Evolutionary conservation across 176 grass and related monocot species (phyloP).

Genomic region (Zea luxurians): DNA sequence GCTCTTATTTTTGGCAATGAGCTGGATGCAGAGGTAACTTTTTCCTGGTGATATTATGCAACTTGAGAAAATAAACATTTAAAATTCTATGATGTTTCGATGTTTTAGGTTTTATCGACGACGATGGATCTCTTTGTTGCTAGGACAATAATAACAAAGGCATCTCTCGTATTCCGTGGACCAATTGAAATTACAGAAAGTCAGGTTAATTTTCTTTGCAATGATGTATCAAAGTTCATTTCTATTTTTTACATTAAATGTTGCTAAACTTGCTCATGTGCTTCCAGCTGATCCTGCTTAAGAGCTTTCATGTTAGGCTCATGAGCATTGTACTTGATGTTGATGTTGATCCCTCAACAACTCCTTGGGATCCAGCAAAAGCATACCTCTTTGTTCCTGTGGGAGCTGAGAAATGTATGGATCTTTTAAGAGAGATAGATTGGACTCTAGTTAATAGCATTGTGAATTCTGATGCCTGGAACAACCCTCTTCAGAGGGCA

Average conservation of each 20-base stretch:
- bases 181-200: constrained; percentile 78
- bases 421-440: constrained; percentile 75
- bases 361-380: constrained; percentile 96
- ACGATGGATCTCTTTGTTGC: constrained; percentile 99
- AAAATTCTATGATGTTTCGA: not conserved
- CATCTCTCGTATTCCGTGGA: constrained; percentile 97
- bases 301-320: constrained; percentile 99
- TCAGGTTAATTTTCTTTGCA: constrained; percentile 58
- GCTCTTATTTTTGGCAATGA: constrained; percentile 92
- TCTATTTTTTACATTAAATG: constrained; percentile 23
- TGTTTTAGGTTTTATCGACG: constrained; percentile 97
- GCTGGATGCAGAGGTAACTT: constrained; percentile 98
- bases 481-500: constrained; percentile 89
- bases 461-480: constrained; percentile 91
- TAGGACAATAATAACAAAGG: constrained; percentile 99
- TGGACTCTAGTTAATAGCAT: constrained; percentile 81
- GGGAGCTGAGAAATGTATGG: constrained; percentile 50
- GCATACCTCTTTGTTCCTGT: constrained; percentile 93
- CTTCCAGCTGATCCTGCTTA: constrained; percentile 77
- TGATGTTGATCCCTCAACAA: constrained; percentile 93
- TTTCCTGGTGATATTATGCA: constrained; percentile 8
- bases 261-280: constrained; percentile 45
- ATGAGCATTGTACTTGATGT: constrained; percentile 99
- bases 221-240: not conserved
- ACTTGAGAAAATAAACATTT: constrained; percentile 12